Conservation (phyloP, 768 basidiomycete genomes). For the Crassisporium funariophilum region DNA sequence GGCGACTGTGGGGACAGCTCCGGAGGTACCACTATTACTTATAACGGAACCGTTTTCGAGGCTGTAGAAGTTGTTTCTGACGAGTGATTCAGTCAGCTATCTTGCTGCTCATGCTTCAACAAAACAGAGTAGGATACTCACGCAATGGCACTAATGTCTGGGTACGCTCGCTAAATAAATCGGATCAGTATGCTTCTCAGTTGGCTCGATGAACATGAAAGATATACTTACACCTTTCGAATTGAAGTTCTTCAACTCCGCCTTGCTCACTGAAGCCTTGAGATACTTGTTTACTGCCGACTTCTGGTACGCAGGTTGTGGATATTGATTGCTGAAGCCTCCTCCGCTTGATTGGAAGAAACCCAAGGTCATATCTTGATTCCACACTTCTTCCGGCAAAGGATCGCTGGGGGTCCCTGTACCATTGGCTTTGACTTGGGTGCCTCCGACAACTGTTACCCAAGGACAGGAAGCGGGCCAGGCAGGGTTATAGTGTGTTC, state of each 20-base stretch:
- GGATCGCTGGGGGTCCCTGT: conserved; percentile 36
- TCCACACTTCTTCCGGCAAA: conserved; percentile 46
- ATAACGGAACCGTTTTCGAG: conserved; percentile 15
- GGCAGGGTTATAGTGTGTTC: conserved; percentile 44
- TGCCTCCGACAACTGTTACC: conserved; percentile 52
- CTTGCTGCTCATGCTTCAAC: not conserved
- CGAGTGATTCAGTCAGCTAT: not conserved
- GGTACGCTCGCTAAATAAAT: conserved; percentile 41
- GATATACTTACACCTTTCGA: conserved; percentile 30
- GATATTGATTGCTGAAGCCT: conserved; percentile 48
- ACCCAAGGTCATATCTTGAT: conserved; percentile 40
- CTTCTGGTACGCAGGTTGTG: conserved; percentile 41
- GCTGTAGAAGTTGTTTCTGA: conserved; percentile 15
- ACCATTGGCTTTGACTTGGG: conserved; percentile 41
- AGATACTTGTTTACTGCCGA: conserved; percentile 41
- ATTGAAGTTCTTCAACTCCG: conserved; percentile 26
- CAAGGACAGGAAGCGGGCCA: conserved; percentile 49
- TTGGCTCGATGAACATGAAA: not conserved
- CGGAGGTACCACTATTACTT: conserved; percentile 44
- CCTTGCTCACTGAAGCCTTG: conserved; percentile 32
- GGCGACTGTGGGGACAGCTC: conserved; percentile 37
- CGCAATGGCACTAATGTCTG: conserved; percentile 54
- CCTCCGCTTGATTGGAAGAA: conserved; percentile 47
- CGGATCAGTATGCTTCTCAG: not conserved
- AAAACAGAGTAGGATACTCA: conserved; percentile 11